phyloP scores from a whole-genome alignment of 495 filamentous ascomycete genomes.

The Haplographium delicatum region DNA sequence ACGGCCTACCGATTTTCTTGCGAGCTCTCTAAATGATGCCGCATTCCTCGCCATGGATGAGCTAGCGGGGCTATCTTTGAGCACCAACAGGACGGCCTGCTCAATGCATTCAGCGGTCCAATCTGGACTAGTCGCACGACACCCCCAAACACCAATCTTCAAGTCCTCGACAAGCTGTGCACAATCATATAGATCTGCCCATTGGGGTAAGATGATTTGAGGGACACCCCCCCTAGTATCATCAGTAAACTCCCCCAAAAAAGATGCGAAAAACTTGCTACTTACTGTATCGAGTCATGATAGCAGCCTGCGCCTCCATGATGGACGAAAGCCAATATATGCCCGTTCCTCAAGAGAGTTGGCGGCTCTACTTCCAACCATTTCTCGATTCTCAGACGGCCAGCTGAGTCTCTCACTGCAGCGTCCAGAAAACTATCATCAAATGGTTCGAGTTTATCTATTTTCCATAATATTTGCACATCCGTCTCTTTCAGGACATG shows the following conservation, averaged over 20 bases:
- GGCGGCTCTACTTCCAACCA: constrained; percentile 45
- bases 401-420: constrained; percentile 19
- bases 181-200: constrained; percentile 46
- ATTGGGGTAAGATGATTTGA: constrained; percentile 43
- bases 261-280: constrained; percentile 5
- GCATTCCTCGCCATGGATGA: not conserved
- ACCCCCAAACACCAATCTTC: constrained; percentile 43
- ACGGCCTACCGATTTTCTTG: not conserved
- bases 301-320: constrained; percentile 46
- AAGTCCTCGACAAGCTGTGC: constrained; percentile 40
- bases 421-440: not conserved
- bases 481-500: constrained; percentile 27
- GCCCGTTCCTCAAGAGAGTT: constrained; percentile 37
- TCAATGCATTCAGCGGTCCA: constrained; percentile 21
- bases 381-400: constrained; percentile 29
- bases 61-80: not conserved
- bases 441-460: constrained; percentile 29
- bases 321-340: constrained; percentile 42
- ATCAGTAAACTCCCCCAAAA: not conserved
- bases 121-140: constrained; percentile 24
- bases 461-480: constrained; percentile 45
- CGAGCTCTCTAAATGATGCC: not conserved
- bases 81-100: constrained; percentile 10
- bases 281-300: constrained; percentile 43
- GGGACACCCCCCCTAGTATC: constrained; percentile 38